These are phyloP conservation scores for Lineolata rhizophorae DNA, from an alignment of 495 filamentous ascomycete genomes.

Conservation along the genomic window DNA sequence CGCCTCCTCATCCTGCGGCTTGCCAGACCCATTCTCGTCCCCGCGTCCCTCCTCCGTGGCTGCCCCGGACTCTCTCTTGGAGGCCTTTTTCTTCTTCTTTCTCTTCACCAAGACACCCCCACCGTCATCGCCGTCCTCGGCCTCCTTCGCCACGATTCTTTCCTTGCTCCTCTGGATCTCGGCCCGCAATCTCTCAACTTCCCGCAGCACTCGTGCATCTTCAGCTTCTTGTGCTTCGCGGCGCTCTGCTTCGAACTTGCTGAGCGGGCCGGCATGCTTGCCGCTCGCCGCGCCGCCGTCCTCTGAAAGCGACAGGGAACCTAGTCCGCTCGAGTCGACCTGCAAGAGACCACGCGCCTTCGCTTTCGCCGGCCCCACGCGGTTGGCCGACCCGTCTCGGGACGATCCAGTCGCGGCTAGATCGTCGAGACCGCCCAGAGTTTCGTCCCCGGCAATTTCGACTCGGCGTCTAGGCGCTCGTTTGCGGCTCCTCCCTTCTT, in stretches of 20 bases:
- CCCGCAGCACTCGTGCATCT: constrained; percentile 61
- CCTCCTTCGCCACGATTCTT: constrained; percentile 45
- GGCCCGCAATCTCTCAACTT: constrained; percentile 63
- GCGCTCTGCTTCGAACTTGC: constrained; percentile 24
- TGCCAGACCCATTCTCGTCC: constrained; percentile 1
- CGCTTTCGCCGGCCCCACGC: constrained; percentile 20
- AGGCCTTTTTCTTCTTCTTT: constrained; percentile 39
- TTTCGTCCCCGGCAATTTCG: constrained; percentile 21
- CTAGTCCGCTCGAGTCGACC: constrained; percentile 66
- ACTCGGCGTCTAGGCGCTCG: constrained; percentile 20
- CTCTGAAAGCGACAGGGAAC: constrained; percentile 35
- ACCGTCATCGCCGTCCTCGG: constrained; percentile 45
- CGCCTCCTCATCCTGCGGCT: constrained; percentile 1
- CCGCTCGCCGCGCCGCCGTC: constrained; percentile 15
- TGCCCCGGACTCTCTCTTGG: constrained; percentile 17
- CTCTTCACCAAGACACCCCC: constrained; percentile 55
- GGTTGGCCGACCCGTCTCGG: constrained; percentile 14
- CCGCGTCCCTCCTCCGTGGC: constrained; percentile 6
- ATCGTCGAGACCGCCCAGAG: constrained; percentile 9
- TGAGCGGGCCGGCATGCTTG: no score
- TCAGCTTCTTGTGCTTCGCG: constrained; percentile 45
- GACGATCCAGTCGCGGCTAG: no score
- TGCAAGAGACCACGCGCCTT: constrained; percentile 40
- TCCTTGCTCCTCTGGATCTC: constrained; percentile 88
- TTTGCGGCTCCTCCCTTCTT: constrained; percentile 8